A percentile compares a stretch with the other conserved stretches of the same genome.
These are phyloP conservation scores for Lentinus brumalis DNA, from an alignment of 768 basidiomycete genomes.

Conservation along the genomic window DNA sequence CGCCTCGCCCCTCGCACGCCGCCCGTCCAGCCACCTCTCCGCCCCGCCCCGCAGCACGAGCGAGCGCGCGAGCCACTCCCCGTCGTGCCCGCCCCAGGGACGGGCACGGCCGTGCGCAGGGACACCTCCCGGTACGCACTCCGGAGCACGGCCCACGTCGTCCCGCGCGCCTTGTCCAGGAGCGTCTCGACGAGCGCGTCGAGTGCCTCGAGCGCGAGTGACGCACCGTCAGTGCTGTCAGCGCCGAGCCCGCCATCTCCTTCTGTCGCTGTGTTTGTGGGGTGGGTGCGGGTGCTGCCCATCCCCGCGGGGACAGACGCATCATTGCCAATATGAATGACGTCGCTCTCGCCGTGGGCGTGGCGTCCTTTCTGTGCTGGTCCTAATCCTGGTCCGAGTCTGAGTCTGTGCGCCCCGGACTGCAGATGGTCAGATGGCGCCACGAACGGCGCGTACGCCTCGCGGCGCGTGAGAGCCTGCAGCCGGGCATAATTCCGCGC, in stretches of 20 bases:
- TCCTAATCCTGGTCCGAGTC: too few relatives aligned
- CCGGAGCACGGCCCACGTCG: constrained; percentile 62
- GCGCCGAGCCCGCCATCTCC: too few relatives aligned
- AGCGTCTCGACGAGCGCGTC: constrained; percentile 47
- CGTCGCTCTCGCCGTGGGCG: too few relatives aligned
- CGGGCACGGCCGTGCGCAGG: constrained; percentile 14
- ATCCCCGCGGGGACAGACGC: too few relatives aligned
- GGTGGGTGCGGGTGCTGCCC: too few relatives aligned
- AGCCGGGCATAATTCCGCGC: constrained; percentile 56
- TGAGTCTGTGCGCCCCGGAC: too few relatives aligned
- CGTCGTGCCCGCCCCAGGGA: constrained; percentile 11
- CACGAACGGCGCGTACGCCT: constrained; percentile 30
- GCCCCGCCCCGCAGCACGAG: constrained; percentile 27
- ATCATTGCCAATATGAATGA: too few relatives aligned
- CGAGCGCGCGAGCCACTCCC: constrained; percentile 43
- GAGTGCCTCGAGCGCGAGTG: constrained; percentile 45
- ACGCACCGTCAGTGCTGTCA: too few relatives aligned
- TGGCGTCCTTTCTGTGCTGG: too few relatives aligned
- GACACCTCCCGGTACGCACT: constrained; percentile 64
- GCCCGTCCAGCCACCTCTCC: constrained; percentile 57
- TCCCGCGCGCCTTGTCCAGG: constrained; percentile 51
- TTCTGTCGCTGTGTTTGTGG: too few relatives aligned
- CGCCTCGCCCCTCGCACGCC: constrained; percentile 47
- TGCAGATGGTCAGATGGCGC: background rate
- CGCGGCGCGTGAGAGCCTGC: constrained; percentile 43